These are phyloP conservation scores for Leccinum ochraceum DNA, from an alignment of 768 basidiomycete genomes.

Conservation along the genomic window DNA sequence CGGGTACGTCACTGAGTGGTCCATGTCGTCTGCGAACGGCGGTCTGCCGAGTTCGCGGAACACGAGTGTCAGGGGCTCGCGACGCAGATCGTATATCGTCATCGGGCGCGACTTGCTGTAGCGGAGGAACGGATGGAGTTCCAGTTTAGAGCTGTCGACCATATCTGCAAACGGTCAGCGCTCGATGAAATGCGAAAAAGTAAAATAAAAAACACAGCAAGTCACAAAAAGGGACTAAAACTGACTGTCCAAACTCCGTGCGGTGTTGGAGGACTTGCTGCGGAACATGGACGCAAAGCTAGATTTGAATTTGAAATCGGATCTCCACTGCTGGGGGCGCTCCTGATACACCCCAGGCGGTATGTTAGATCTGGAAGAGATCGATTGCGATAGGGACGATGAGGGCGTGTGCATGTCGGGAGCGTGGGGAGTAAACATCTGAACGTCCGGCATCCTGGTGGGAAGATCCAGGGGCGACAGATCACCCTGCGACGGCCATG, in stretches of 20 bases:
- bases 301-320: constrained; percentile 35
- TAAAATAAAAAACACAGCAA: neutral
- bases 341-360: constrained; percentile 19
- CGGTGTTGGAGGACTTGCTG: constrained; percentile 18
- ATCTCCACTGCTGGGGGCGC: constrained; percentile 31
- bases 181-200: neutral
- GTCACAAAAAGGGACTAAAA: neutral
- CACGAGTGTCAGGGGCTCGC: constrained; percentile 37
- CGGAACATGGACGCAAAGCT: constrained; percentile 34
- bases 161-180: constrained; percentile 11
- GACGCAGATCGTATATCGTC: constrained; percentile 53
- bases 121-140: constrained; percentile 25
- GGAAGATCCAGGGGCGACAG: constrained; percentile 23
- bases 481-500: constrained; percentile 22
- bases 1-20: constrained; percentile 54
- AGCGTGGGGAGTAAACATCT: constrained; percentile 14
- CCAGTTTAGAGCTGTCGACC: constrained; percentile 6
- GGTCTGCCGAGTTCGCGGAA: constrained; percentile 48
- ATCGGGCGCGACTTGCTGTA: constrained; percentile 36
- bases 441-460: constrained; percentile 21
- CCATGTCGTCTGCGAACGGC: constrained; percentile 50
- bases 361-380: constrained; percentile 12
- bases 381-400: constrained; percentile 24
- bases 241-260: constrained; percentile 23
- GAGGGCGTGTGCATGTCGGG: constrained; percentile 28